Evolutionary conservation across 257 asterid species (phyloP).

Genomic region (Nyctanthes arbortristis): DNA sequence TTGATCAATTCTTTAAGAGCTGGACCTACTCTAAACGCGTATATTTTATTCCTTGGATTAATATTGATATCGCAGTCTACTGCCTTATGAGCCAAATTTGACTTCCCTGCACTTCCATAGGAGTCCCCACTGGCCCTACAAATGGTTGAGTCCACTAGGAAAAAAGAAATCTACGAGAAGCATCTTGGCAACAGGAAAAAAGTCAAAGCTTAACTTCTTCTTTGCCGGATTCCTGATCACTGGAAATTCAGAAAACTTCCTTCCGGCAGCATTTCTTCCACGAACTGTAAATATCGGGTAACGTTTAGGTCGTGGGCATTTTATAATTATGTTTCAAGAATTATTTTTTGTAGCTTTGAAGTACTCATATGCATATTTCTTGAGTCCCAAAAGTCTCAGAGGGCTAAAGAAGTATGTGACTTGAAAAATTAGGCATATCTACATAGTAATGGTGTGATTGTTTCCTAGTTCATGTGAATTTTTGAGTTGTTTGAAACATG

Average conservation of each 20-base stretch:
- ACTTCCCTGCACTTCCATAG: too few species aligned
- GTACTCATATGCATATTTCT: background rate
- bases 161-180: background rate
- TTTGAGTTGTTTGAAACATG: background rate
- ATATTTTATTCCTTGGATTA: too few species aligned
- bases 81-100: background rate
- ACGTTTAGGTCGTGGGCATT: too few species aligned
- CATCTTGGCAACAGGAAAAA: background rate
- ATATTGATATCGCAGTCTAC: background rate
- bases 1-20: background rate
- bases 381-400: background rate
- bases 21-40: too few species aligned
- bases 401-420: background rate
- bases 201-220: background rate
- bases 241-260: background rate
- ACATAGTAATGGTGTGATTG: too few species aligned
- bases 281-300: background rate
- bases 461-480: background rate
- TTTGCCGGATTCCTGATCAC: background rate
- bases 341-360: background rate
- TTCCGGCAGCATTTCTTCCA: background rate
- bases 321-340: too few species aligned
- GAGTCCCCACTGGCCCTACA: too few species aligned
- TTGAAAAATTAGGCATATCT: background rate
- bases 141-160: background rate